phyloP scores from a whole-genome alignment of 2,329 filamentous ascomycete genomes.

The Ilyonectria sp. region DNA sequence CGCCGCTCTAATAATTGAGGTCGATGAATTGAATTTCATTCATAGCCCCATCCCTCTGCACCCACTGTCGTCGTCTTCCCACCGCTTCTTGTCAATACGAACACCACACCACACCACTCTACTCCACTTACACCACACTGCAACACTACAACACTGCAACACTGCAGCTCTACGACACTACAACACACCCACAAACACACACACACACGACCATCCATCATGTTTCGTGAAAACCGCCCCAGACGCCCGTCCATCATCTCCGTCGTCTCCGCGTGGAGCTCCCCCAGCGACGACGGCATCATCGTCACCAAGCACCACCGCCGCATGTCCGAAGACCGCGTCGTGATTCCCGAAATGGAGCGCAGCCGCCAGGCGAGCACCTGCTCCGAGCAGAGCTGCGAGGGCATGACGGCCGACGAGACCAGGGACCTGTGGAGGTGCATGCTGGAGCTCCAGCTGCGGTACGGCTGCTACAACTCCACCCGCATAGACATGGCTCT shows the following conservation, averaged over 20 bases:
- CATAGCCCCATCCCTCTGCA: conserved; percentile 7
- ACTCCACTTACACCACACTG: not conserved
- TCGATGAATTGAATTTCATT: conserved; percentile 23
- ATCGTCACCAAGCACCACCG: conserved; percentile 32
- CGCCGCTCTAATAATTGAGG: conserved; percentile 21
- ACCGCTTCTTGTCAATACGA: conserved; percentile 10
- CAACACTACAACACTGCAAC: not conserved
- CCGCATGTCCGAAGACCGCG: conserved; percentile 21
- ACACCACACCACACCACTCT: not conserved
- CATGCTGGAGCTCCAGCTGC: conserved; percentile 64
- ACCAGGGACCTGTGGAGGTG: conserved; percentile 62
- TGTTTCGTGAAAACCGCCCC: conserved; percentile 44
- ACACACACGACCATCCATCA: conserved; percentile 24
- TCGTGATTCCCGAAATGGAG: conserved; percentile 18
- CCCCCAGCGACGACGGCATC: conserved; percentile 34
- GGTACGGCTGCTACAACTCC: conserved; percentile 65
- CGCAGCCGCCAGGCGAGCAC: conserved; percentile 47
- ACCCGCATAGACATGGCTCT: conserved; percentile 64
- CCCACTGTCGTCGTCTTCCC: conserved; percentile 1
- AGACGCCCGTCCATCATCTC: conserved; percentile 39
- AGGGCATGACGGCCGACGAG: conserved; percentile 55
- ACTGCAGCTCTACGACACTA: not conserved
- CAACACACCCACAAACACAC: not conserved
- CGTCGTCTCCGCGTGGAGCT: conserved; percentile 37
- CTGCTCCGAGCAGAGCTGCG: conserved; percentile 51